A percentile compares a stretch with the other conserved stretches of the same genome.
Evolutionary conservation across 1,139 yeast species (phyloP).

Genomic region (Geotrichum fermentans): DNA sequence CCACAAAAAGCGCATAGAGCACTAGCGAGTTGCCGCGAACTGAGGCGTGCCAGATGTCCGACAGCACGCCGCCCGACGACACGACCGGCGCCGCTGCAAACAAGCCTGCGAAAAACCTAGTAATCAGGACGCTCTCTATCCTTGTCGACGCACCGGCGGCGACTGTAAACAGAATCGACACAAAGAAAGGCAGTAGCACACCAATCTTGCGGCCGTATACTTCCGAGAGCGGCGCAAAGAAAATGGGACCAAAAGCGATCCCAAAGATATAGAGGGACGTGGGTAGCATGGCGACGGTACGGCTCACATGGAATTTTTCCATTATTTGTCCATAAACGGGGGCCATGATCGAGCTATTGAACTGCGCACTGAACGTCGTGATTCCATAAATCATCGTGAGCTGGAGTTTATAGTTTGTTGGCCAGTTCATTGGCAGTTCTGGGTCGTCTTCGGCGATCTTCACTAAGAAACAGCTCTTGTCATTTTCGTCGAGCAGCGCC

Average conservation of each 20-base stretch:
- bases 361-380: slow-evolving; percentile 44
- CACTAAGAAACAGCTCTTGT: slow-evolving; percentile 6
- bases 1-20: slow-evolving; percentile 64
- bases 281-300: slow-evolving; percentile 58
- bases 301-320: slow-evolving; percentile 48
- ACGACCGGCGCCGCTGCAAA: slow-evolving; percentile 71
- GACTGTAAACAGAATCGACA: slow-evolving; percentile 45
- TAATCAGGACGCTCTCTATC: slow-evolving; percentile 55
- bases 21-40: slow-evolving; percentile 72
- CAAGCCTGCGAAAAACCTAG: slow-evolving; percentile 64
- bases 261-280: slow-evolving; percentile 70
- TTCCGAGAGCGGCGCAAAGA: slow-evolving; percentile 78
- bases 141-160: slow-evolving; percentile 54
- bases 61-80: slow-evolving; percentile 74
- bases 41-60: slow-evolving; percentile 58
- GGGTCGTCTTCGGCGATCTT: slow-evolving; percentile 22
- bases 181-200: slow-evolving; percentile 55
- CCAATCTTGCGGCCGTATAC: slow-evolving; percentile 70
- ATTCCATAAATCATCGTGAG: slow-evolving; percentile 43
- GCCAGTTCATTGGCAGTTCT: slow-evolving; percentile 33
- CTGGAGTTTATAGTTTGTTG: slow-evolving; percentile 33
- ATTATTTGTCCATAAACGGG: slow-evolving; percentile 45
- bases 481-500: slow-evolving; percentile 11
- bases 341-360: slow-evolving; percentile 41
- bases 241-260: slow-evolving; percentile 65